A percentile compares a stretch with the other conserved stretches of the same genome.
phyloP scores from a whole-genome alignment of 208 protist species.

The Leishmania aethiopica region DNA sequence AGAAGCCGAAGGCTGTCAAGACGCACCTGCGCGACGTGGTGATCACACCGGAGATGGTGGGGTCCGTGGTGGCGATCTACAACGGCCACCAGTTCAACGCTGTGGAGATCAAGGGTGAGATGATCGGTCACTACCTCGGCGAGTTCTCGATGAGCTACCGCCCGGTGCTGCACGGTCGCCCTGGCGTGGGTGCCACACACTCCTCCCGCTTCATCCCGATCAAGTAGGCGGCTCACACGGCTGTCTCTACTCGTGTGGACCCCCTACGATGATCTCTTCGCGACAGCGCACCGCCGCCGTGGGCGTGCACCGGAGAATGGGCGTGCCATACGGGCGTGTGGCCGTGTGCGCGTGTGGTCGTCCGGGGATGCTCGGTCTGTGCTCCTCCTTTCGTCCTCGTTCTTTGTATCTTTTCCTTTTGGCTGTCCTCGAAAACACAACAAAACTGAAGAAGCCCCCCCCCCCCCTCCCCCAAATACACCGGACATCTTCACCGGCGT shows the following conservation, averaged over 20 bases:
- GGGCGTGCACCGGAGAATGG: too few relatives aligned
- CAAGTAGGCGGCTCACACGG: constrained; percentile 26
- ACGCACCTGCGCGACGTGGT: constrained; percentile 99
- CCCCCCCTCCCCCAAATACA: too few relatives aligned
- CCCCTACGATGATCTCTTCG: too few relatives aligned
- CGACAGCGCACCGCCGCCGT: too few relatives aligned
- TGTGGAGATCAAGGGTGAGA: constrained; percentile 99
- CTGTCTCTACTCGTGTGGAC: too few relatives aligned
- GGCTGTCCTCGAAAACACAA: not conserved
- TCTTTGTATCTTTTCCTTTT: not conserved
- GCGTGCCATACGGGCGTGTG: not conserved
- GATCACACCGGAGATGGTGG: constrained; percentile 99
- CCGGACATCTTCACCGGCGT: too few relatives aligned
- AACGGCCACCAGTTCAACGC: constrained; percentile 99
- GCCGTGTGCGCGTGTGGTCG: not conserved
- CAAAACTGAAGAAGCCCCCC: too few relatives aligned
- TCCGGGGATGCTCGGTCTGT: not conserved
- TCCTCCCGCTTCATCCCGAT: constrained; percentile 92
- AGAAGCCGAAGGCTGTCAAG: constrained; percentile 99
- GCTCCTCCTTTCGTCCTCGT: not conserved
- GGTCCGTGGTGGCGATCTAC: constrained; percentile 99
- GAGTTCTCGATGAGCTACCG: constrained; percentile 99
- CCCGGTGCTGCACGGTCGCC: constrained; percentile 98
- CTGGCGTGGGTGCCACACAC: constrained; percentile 99
- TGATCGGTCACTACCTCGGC: constrained; percentile 99